A percentile compares a stretch with the other conserved stretches of the same genome.
phyloP scores from a whole-genome alignment of 2,329 filamentous ascomycete genomes.

The Didymella sp. region DNA sequence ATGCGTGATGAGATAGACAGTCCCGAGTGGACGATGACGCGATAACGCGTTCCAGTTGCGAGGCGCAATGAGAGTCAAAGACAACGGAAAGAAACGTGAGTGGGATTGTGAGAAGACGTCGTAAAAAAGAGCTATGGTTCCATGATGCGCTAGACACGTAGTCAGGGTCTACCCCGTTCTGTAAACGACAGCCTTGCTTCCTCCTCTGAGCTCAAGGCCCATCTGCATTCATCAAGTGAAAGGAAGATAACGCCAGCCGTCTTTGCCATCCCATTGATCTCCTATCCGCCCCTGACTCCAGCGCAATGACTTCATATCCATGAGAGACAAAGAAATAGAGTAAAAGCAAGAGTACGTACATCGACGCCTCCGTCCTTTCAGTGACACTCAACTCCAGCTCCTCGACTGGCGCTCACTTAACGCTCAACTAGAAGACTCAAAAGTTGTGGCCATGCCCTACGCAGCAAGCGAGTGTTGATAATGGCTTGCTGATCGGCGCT shows the following conservation, averaged over 20 bases:
- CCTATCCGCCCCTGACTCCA: not conserved
- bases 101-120: not conserved
- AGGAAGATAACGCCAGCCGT: not conserved
- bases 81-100: not conserved
- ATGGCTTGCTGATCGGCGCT: conserved; percentile 37
- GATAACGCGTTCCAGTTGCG: not conserved
- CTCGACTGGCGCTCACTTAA: not conserved
- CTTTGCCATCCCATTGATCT: not conserved
- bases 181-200: conserved; percentile 6
- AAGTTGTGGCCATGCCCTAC: not conserved
- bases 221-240: not conserved
- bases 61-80: no score
- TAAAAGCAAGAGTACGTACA: not conserved
- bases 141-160: not conserved
- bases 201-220: not conserved
- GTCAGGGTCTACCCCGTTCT: conserved; percentile 2
- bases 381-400: not conserved
- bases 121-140: not conserved
- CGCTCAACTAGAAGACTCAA: not conserved
- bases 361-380: not conserved
- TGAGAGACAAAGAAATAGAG: not conserved
- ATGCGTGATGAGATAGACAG: not conserved
- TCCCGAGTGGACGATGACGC: not conserved
- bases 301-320: not conserved
- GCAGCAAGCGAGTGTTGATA: conserved; percentile 22